These are phyloP conservation scores for Martiniozyma abietophila DNA, from an alignment of 805 yeast species.

Conservation along the genomic window DNA sequence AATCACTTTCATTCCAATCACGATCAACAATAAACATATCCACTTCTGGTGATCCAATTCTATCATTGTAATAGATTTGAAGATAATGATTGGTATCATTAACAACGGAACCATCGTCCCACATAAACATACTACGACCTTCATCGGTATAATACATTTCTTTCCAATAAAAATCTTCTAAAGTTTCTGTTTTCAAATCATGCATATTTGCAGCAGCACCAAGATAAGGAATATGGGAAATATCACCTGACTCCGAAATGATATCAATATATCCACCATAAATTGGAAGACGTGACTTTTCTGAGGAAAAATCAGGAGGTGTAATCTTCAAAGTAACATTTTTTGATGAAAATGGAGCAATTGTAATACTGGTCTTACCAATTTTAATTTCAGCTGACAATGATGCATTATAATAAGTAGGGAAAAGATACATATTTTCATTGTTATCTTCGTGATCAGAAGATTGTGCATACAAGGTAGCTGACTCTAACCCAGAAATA, in stretches of 20 bases:
- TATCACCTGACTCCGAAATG: neutral
- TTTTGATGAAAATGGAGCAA: slow-evolving; percentile 1
- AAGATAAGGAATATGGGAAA: slow-evolving; percentile 6
- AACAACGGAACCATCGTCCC: slow-evolving; percentile 5
- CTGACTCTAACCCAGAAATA: slow-evolving; percentile 1
- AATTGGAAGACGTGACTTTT: slow-evolving; percentile 4
- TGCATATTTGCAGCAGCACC: slow-evolving; percentile 4
- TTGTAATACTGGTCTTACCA: neutral
- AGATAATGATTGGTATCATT: slow-evolving; percentile 5
- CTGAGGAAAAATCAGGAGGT: slow-evolving; percentile 4
- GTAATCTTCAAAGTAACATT: slow-evolving; percentile 3
- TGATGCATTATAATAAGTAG: slow-evolving; percentile 1
- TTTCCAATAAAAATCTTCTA: slow-evolving; percentile 7
- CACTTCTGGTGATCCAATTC: slow-evolving; percentile 7
- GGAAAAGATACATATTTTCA: slow-evolving; percentile 6
- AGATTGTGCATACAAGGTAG: slow-evolving; percentile 6
- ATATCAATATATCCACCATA: slow-evolving; percentile 9
- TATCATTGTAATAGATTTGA: slow-evolving; percentile 4
- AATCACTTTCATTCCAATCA: slow-evolving; percentile 9
- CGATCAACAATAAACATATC: slow-evolving; percentile 7
- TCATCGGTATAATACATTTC: neutral
- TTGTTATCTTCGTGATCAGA: neutral
- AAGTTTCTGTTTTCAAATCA: slow-evolving; percentile 2
- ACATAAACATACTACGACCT: slow-evolving; percentile 2
- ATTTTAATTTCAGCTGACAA: neutral